Evolutionary conservation across 2,329 filamentous ascomycete species (phyloP).

Genomic region (Fusarium odoratissimum): DNA sequence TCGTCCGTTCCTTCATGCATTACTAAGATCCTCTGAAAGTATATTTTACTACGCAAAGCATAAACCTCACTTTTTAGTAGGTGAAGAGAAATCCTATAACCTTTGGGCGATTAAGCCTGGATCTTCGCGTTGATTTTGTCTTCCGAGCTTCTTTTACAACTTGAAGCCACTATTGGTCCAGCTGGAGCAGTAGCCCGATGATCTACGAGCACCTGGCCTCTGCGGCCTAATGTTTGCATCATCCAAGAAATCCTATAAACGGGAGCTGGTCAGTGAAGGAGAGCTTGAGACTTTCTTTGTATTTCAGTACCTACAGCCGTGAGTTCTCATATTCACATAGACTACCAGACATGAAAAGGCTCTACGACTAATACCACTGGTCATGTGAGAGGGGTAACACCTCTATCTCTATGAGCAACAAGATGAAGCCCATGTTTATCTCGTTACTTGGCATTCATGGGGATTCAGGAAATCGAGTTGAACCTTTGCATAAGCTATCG

Average conservation of each 20-base stretch:
- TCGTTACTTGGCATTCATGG: accelerated
- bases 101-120: background rate
- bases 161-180: background rate
- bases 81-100: background rate
- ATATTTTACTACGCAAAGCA: accelerated
- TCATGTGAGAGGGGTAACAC: accelerated
- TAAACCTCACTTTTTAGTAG: too few relatives aligned
- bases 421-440: background rate
- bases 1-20: accelerated
- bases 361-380: background rate
- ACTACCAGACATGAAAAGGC: background rate
- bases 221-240: background rate
- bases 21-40: background rate
- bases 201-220: background rate
- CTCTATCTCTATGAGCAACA: accelerated
- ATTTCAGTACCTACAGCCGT: background rate
- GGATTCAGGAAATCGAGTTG: too few relatives aligned
- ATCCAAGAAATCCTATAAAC: too few relatives aligned
- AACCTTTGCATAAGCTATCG: too few relatives aligned
- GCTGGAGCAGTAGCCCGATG: accelerated
- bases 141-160: too few relatives aligned
- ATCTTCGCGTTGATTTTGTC: accelerated
- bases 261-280: accelerated
- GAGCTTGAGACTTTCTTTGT: too few relatives aligned
- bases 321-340: accelerated